Evolutionary conservation across 495 filamentous ascomycete genomes (phyloP), one percentile per base, ranked within the genome.

Genomic region (Podospora comata): DNA sequence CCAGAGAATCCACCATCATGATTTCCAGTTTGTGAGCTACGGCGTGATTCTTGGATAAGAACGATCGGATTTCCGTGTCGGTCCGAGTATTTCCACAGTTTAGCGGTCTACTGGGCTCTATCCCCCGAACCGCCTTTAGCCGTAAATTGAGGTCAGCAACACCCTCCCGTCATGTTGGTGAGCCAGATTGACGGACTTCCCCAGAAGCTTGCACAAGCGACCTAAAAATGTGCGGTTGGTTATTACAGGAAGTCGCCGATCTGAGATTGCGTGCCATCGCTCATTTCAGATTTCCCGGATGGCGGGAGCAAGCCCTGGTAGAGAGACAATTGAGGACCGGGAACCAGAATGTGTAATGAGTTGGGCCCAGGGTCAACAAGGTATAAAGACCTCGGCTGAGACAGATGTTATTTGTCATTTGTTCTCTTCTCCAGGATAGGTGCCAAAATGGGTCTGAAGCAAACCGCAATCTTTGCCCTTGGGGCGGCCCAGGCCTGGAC

Each of bases 121-220:
- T 71, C 69, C 64, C 69, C 71, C 71, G 68, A 70, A 39, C 68
- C 70, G 68, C 44, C 30, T 76, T 76, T 74, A 76, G 60, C 74
- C 74, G 39, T 48, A 76, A 66, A 76, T 76, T 76, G 68, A 7
- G 0, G 16, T 30, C 28, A 61, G 16, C 28, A 61, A 18, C 23
- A 61, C 5, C 26, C 9, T 32, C 3, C 59, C 28, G 59, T 27
- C 16, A 5, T 27, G 18, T 28, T 61, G 28, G 19, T 32, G 20
- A 32, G 26, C 19, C 16, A 28, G 4, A 32, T 18, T 32, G 6
- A 26, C 73, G 74, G 74, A 76, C 72, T 76, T 74, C 74, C 74
- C 74, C 74, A 75, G 23, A 13, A 58, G 55, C 55, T 58, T 58
- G 27, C 6, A 26, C 5, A 15, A 18, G 23, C 59, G 15, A 27